Conservation (phyloP, 2,329 filamentous ascomycete species). For the Diplodia mutila region DNA sequence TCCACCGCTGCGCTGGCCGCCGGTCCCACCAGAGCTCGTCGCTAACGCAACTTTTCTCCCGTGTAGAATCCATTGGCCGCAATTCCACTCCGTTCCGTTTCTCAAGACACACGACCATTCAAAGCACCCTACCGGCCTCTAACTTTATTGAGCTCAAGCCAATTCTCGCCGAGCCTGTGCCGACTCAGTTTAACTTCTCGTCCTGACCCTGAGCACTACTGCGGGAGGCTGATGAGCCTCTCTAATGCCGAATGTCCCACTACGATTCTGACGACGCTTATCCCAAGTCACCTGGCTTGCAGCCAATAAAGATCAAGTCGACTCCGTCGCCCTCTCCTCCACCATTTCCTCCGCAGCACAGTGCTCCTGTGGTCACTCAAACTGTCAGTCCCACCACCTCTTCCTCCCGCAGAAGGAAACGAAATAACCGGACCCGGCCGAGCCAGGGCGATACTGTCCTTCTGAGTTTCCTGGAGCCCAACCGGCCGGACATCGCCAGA, state of each 20-base stretch:
- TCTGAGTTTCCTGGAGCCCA: slow-evolving; percentile 66
- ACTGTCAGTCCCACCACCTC: slow-evolving; percentile 49
- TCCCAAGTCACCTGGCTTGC: slow-evolving; percentile 48
- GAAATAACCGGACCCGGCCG: slow-evolving; percentile 57
- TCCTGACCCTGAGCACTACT: slow-evolving; percentile 2
- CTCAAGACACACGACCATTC: slow-evolving; percentile 3
- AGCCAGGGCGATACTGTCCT: slow-evolving; percentile 69
- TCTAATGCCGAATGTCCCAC: slow-evolving; percentile 28
- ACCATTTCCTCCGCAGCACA: slow-evolving; percentile 37
- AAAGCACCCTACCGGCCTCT: slow-evolving; percentile 8
- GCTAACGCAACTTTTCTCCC: slow-evolving; percentile 6
- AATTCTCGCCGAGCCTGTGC: slow-evolving; percentile 14
- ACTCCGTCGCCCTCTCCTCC: slow-evolving; percentile 58
- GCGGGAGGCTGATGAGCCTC: slow-evolving; percentile 26
- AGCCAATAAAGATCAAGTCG: slow-evolving; percentile 49
- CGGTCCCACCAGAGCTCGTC: slow-evolving; percentile 20
- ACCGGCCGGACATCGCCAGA: slow-evolving; percentile 66
- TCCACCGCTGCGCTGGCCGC: not conserved
- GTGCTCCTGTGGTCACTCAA: slow-evolving; percentile 32
- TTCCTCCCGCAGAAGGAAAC: slow-evolving; percentile 44
- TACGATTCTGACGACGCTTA: slow-evolving; percentile 57
- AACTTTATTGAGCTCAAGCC: slow-evolving; percentile 18
- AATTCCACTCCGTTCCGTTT: slow-evolving; percentile 5
- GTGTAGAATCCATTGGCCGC: slow-evolving; percentile 16
- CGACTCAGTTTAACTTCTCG: slow-evolving; percentile 17